Conservation (phyloP, 805 yeast species). For the Monosporozyma unispora region DNA sequence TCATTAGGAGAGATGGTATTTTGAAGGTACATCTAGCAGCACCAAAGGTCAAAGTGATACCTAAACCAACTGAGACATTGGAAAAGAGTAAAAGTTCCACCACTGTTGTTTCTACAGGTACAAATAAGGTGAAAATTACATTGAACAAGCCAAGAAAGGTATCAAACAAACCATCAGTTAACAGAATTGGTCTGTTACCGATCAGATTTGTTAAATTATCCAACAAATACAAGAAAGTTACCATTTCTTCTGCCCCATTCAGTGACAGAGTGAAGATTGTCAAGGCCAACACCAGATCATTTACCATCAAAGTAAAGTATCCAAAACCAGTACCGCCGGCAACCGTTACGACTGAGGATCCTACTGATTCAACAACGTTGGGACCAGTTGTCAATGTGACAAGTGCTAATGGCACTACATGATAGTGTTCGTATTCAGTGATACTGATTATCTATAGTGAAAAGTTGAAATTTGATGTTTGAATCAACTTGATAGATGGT, state of each 20-base stretch:
- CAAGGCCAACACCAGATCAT: slow-evolving; percentile 25
- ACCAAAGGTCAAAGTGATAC: slow-evolving; percentile 13
- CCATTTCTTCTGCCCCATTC: slow-evolving; percentile 38
- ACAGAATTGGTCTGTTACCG: slow-evolving; percentile 26
- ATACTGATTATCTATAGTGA: no score
- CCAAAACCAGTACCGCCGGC: neutral
- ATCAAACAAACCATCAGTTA: slow-evolving; percentile 6
- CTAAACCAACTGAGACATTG: slow-evolving; percentile 5
- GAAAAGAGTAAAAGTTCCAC: neutral
- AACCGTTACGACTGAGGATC: neutral
- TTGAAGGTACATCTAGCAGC: slow-evolving; percentile 24
- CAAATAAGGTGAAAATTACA: slow-evolving; percentile 13
- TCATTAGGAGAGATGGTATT: slow-evolving; percentile 46
- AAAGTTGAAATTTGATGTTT: neutral
- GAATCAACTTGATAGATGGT: neutral
- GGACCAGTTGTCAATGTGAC: neutral
- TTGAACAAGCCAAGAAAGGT: slow-evolving; percentile 8
- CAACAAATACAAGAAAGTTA: slow-evolving; percentile 29
- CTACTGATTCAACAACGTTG: neutral
- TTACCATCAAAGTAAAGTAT: slow-evolving; percentile 20
- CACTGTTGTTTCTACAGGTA: neutral
- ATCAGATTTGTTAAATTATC: slow-evolving; percentile 37
- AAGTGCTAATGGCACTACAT: neutral
- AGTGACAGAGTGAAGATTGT: slow-evolving; percentile 19
- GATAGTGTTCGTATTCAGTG: neutral